Base-by-base conservation (phyloP, 1,284 basidiomycete species). In the Tilletia walkeri region DNA sequence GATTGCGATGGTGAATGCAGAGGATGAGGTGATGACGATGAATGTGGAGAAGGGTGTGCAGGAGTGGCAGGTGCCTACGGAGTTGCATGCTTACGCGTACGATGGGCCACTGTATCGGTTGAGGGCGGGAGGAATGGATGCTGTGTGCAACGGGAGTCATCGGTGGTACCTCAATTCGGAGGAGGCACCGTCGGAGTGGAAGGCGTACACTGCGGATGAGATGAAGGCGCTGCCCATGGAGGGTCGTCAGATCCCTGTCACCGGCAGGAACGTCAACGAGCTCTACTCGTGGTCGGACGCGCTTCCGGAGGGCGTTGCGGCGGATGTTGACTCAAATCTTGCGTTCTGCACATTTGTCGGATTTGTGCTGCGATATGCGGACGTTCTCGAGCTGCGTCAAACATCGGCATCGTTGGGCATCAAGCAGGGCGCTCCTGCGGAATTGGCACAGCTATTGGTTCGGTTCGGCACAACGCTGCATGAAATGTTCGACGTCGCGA, bases 1-100 rank as follows among this genome's bases (percentile, higher is more conserved):
- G 12, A 63, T 63, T 36, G 36, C 30, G 30, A 38, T 39, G 7
- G 59, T 69, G 4, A 56, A 54, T 1, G 20, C 12, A 14, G 59
- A 67, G 6, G 71, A 72, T 30, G 71, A 72, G 68, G 71, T 69
- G 54, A 67, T 72, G 68, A 72, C 68, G 39, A 48, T 69, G 36
- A 34, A 72, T 39, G 39, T n/a, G 7, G n/a, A 6, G 5, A 69
- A 68, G 36, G 49, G 18, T 14, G 45, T 41, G 6, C 71, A 72
- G 49, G 66, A 45, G n/a, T 72, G 71, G 71, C 71, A 36, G 53
- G 39, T 36, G 63, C 67, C 59, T 34, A 63, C 38, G 14, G 36
- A 10, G 9, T 34, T 63, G 18, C 24, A 36, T 20, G 50, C 38
- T 7, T 20, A 59, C 16, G 18, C 20, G 12, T 30, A 67, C 54